These are phyloP conservation scores for Penicillium sp. DNA, from an alignment of 2,329 filamentous ascomycete genomes.

Conservation along the genomic window DNA sequence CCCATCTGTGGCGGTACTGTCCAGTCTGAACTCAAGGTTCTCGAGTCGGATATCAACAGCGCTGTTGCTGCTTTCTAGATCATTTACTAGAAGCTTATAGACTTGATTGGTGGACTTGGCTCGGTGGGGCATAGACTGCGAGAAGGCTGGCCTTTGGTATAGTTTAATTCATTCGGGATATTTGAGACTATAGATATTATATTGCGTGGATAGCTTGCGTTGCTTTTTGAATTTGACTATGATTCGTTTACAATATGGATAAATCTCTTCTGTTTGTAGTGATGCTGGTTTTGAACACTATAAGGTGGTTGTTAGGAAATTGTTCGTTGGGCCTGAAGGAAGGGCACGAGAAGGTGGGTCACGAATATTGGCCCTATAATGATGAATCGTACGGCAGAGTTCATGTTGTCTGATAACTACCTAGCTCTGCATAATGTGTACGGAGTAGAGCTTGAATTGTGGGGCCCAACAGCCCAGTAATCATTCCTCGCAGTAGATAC, in stretches of 20 bases:
- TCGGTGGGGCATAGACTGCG: not conserved
- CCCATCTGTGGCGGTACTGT: conserved; percentile 1
- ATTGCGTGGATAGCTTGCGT: not conserved
- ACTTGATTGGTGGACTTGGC: not conserved
- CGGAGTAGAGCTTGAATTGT: no score
- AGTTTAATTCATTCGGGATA: not conserved
- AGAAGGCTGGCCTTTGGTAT: not conserved
- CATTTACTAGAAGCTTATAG: not conserved
- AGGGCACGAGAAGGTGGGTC: no score
- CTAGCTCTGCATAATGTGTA: no score
- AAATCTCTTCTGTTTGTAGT: not conserved
- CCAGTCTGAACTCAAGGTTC: not conserved
- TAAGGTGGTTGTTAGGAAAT: no score
- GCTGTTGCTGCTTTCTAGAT: not conserved
- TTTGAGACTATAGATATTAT: not conserved
- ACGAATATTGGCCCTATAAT: no score
- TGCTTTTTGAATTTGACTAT: not conserved
- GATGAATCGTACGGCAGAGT: no score
- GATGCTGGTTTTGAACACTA: no score
- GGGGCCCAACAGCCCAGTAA: no score
- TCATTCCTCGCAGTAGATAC: no score
- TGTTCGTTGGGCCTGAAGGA: no score
- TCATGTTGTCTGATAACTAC: no score
- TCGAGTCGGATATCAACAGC: not conserved
- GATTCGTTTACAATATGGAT: not conserved